These are phyloP conservation scores for Lonicera japonica DNA, from an alignment of 129 eudicot genomes.

Conservation along the genomic window DNA sequence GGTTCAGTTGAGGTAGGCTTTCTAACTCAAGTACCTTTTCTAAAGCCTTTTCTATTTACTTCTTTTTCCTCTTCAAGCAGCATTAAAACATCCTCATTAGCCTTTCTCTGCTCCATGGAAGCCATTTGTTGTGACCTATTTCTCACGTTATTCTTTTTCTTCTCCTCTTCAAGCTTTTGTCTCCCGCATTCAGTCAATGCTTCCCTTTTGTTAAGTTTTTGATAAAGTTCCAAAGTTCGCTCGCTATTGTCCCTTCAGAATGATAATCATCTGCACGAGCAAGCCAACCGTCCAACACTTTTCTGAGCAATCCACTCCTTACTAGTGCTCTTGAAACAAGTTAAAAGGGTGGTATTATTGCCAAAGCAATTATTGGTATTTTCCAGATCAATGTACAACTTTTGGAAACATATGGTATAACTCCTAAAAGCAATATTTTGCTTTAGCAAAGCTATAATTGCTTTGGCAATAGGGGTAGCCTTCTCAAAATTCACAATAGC, in stretches of 20 bases:
- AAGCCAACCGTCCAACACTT: constrained; percentile 67
- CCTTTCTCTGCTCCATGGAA: constrained; percentile 38
- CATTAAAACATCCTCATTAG: constrained; percentile 43
- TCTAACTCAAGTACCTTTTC: too few relatives aligned
- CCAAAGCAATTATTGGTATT: too few relatives aligned
- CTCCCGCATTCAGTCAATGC: constrained; percentile 38
- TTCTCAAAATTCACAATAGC: constrained; percentile 61
- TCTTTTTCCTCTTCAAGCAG: constrained; percentile 48
- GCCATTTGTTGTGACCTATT: constrained; percentile 45
- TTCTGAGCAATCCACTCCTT: constrained; percentile 56
- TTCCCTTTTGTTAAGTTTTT: constrained; percentile 39
- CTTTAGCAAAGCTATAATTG: too few relatives aligned
- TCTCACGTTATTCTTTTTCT: constrained; percentile 34
- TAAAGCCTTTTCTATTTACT: too few relatives aligned
- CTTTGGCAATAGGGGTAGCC: too few relatives aligned
- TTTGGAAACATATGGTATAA: too few relatives aligned
- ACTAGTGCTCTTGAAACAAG: constrained; percentile 60
- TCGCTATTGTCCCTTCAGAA: too few relatives aligned
- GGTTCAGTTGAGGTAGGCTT: too few relatives aligned
- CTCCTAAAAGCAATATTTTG: too few relatives aligned
- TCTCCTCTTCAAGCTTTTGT: constrained; percentile 49
- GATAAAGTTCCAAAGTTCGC: too few relatives aligned
- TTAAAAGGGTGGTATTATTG: too few relatives aligned
- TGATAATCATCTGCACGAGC: constrained; percentile 74
- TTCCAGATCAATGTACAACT: too few relatives aligned